These are phyloP conservation scores for Friedmanniomyces simplex DNA, from an alignment of 495 filamentous ascomycete genomes.

Conservation along the genomic window DNA sequence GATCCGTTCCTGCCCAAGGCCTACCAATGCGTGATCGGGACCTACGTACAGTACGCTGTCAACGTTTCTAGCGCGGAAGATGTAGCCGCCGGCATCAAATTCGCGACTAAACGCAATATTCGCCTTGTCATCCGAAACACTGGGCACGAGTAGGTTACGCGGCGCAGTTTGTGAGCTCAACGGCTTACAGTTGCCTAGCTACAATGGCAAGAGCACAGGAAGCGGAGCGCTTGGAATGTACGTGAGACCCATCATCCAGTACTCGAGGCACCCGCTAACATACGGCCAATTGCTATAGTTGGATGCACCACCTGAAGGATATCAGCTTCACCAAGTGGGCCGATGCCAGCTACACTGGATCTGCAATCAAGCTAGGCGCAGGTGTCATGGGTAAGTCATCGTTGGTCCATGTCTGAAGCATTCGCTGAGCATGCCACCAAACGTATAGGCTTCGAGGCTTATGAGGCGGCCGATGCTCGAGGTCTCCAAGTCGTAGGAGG, in stretches of 20 bases:
- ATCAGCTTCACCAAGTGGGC: slow-evolving; percentile 37
- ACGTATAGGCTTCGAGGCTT: slow-evolving; percentile 13
- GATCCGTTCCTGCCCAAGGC: slow-evolving; percentile 7
- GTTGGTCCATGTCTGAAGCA: no score
- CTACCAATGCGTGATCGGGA: slow-evolving; percentile 16
- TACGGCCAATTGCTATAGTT: no score
- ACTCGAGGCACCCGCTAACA: no score
- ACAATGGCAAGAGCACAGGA: slow-evolving; percentile 41
- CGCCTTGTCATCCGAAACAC: slow-evolving; percentile 58
- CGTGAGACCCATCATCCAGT: no score
- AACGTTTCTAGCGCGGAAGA: slow-evolving; percentile 18
- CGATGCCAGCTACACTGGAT: slow-evolving; percentile 31
- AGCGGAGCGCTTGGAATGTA: slow-evolving; percentile 40
- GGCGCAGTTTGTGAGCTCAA: no score
- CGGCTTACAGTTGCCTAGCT: slow-evolving; percentile 11
- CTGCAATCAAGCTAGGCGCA: slow-evolving; percentile 20
- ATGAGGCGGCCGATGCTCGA: no score
- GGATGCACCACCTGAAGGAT: slow-evolving; percentile 43
- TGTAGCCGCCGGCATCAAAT: slow-evolving; percentile 41
- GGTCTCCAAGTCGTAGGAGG: slow-evolving; percentile 20
- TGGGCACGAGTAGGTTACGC: slow-evolving; percentile 38
- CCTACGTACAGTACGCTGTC: slow-evolving; percentile 19
- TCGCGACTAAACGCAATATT: slow-evolving; percentile 44
- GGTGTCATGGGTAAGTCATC: slow-evolving; percentile 8
- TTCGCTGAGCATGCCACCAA: neutral